These are phyloP conservation scores for Inga laurina DNA, from an alignment of 306 rosid genomes.

Conservation along the genomic window DNA sequence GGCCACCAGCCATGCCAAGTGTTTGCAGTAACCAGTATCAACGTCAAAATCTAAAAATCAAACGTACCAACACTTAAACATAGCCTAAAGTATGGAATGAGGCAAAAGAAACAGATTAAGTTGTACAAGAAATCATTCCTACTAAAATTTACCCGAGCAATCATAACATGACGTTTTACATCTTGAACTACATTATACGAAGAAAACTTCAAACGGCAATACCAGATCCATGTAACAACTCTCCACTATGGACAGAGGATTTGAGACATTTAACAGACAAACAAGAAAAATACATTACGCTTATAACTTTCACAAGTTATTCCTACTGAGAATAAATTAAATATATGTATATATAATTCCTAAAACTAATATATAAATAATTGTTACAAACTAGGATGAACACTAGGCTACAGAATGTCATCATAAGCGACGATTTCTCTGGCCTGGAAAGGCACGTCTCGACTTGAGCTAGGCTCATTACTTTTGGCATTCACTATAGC, in stretches of 20 bases:
- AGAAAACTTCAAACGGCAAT: not conserved
- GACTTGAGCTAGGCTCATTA: conserved; percentile 35
- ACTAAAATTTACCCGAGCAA: conserved; percentile 13
- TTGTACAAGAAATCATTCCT: not conserved
- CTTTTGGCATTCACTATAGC: conserved; percentile 59
- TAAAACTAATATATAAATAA: conserved; percentile 22
- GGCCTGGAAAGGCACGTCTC: conserved; percentile 59
- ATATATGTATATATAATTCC: not conserved
- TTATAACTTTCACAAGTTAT: conserved; percentile 7
- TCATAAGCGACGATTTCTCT: conserved; percentile 90
- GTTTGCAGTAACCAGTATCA: not conserved
- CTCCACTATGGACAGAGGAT: not conserved
- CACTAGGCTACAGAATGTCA: conserved; percentile 54
- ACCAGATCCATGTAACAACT: conserved; percentile 17
- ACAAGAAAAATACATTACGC: conserved; percentile 14
- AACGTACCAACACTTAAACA: not conserved
- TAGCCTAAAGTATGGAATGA: not conserved
- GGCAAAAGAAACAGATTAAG: not conserved
- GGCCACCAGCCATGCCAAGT: not conserved
- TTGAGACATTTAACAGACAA: conserved; percentile 1
- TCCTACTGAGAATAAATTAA: not conserved
- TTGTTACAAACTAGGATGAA: conserved; percentile 30
- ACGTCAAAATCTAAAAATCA: not conserved
- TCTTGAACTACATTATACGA: conserved; percentile 1
- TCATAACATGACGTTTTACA: not conserved